Percentiles rank a stretch among this genome's conserved stretches.
These are phyloP conservation scores for Medicago truncatula DNA, from an alignment of 306 rosid species.

Conservation along the genomic window MtrunA17r5.0-ANR NC_053044.1:23930001-23930500, in stretches of 20 bases:
- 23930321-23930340: constrained; percentile 17
- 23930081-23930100: not conserved
- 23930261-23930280: constrained; percentile 42
- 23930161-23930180: not conserved
- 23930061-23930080: not conserved
- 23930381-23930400: not conserved
- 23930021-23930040: not conserved
- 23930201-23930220: not conserved
- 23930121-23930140: not conserved
- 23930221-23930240: not conserved
- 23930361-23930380: too few species aligned
- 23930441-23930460: too few species aligned
- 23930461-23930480: not conserved
- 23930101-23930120: constrained; percentile 31
- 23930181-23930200: not conserved
- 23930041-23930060: constrained; percentile 43
- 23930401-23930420: too few species aligned
- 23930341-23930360: constrained; percentile 21
- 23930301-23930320: not conserved
- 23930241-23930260: constrained; percentile 52
- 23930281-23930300: not conserved
- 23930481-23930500: not conserved
- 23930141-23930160: constrained; percentile 17
- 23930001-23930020: too few species aligned
- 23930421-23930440: too few species aligned